Base-by-base conservation (phyloP, 2,329 filamentous ascomycete genomes). In the Cladorrhinum sp. region DNA sequence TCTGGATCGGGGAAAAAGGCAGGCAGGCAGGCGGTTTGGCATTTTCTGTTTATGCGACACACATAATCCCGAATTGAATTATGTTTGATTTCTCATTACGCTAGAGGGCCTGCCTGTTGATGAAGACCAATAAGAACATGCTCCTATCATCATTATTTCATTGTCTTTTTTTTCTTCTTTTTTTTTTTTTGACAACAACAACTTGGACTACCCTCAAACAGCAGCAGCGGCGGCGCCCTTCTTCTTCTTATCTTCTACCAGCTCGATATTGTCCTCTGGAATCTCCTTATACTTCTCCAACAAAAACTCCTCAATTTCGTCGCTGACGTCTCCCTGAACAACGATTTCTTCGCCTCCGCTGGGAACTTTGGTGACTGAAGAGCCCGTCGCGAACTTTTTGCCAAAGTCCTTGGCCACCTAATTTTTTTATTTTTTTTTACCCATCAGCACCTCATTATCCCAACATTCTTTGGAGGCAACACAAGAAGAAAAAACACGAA, bases 301-400 rank as follows among this genome's bases (percentile, higher is more conserved):
- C 72, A 99, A 77, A 79, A 94, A 97, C 73, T 98, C 95, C 71
- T 91, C 85, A 66, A 99, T 88, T 77, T 99, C 95, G 70, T 95
- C 91, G 74, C 92, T 96, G 64, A 99, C 87, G 77, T 99, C 95
- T 33, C 95, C 95, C 78, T 99, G 95, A 20, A 99, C 92, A 3
- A 96, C 96, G 73, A 99, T 98, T 78, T 98, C 95, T 77, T 99
- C 95, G 18, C 90, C 90, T 21, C 91, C 92, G 59, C 86, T 87
- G 0, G 92, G 84, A 1, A 90, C 85, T 79, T 97, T 96, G 8
- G 94, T 98, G 50, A 99, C 95, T 50, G 89, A 93, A 16, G 88
- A 89, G 0, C 95, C 95, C 9, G 95, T 98, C 28, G 95, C 95
- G 73, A 99, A 98, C 78, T 97, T 98, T 85, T 98, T 99, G 65